Conservation (phyloP, 2,329 filamentous ascomycete species). For the Calonectria crousiana region DNA sequence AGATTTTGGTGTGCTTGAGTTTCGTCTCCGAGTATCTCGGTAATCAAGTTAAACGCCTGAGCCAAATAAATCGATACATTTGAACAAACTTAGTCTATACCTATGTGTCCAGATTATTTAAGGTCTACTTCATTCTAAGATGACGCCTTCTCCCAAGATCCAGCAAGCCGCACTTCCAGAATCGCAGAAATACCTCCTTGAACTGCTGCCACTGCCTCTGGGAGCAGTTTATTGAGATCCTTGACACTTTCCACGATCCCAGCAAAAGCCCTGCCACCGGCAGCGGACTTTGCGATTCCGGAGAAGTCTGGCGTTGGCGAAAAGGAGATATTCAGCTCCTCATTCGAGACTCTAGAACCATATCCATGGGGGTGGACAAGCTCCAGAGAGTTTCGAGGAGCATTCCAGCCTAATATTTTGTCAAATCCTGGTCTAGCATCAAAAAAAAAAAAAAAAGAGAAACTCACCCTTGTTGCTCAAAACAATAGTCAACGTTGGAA, state of each 20-base stretch:
- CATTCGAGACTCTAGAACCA: constrained; percentile 64
- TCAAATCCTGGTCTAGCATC: not conserved
- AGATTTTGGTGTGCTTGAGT: too few species aligned
- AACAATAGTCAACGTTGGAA: constrained; percentile 62
- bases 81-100: not conserved
- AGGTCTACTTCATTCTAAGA: not conserved
- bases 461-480: constrained; percentile 61
- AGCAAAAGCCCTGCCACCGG: constrained; percentile 52
- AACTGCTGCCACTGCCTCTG: not conserved
- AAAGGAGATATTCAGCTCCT: constrained; percentile 72
- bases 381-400: constrained; percentile 65
- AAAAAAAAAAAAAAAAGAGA: not conserved
- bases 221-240: not conserved
- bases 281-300: constrained; percentile 69
- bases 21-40: too few species aligned
- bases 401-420: constrained; percentile 66
- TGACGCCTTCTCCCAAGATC: not conserved
- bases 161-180: constrained; percentile 2
- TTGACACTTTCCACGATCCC: not conserved
- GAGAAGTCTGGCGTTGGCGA: constrained; percentile 68
- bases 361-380: constrained; percentile 69
- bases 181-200: constrained; percentile 1
- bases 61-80: not conserved
- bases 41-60: not conserved
- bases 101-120: not conserved